Evolutionary conservation across 768 basidiomycete genomes (phyloP), one percentile per base, ranked within the genome.

Genomic region (Lactarius indigo): DNA sequence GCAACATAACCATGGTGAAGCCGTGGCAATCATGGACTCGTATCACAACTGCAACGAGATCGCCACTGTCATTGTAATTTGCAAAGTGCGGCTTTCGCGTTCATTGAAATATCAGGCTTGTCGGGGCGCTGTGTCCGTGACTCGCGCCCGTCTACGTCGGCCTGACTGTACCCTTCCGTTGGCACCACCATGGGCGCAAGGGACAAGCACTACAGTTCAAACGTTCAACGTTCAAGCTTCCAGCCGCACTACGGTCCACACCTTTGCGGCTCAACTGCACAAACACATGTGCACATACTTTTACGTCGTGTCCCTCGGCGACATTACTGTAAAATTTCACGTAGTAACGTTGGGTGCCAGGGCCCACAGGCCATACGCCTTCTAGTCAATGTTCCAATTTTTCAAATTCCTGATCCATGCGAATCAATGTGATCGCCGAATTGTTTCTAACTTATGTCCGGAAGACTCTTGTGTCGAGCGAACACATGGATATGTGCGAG

Each of bases 401-500:
- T 42, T 47, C n/a, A 47, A 23, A 44, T 20, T 17, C 7, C 20
- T 8, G 18, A 8, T 9, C 44, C n/a, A 26, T 15, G 47, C 55
- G 28, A 12, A 57, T 30, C 5, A 17, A 17, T 8, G 47, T 30
- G 57, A 57, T 63, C 18, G 62, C 18, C n/a, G 28, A 39, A 20
- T 41, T 10, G 50, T 30, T 44, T 50, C n/a, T 39, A n/a, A n/a
- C n/a, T n/a, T n/a, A 20, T 10, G n/a, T 54, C 13, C 61, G 37
- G 58, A 1, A 66, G 61, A 1, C 68, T 64, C 68, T 87, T 88
- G 72, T 76, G 82, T 58, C 84, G 81, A 8, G 90, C 92, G 75
- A 95, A 94, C 35, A 94, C 91, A 69, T 95, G 93, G n/a, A 90
- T 83, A 74, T 95, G 93, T 0, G 91, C 89, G 55, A 95, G 79